These are phyloP conservation scores for Hsuehochloa calcarea DNA, from an alignment of 176 grass and related monocot species.

Conservation along the genomic window DNA sequence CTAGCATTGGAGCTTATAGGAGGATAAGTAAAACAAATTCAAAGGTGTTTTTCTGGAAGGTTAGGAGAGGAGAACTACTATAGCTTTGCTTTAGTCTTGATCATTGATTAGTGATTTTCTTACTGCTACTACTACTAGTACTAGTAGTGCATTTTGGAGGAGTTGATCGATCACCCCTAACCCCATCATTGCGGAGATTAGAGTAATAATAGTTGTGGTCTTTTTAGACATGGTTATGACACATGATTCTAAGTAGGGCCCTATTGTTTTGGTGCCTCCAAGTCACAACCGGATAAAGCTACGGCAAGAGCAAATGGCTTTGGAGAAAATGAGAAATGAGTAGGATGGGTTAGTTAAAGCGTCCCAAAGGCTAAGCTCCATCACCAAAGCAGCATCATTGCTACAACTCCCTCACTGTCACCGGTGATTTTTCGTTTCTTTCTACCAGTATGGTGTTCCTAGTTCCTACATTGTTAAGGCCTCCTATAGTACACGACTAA, in stretches of 20 bases:
- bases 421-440: constrained; percentile 36
- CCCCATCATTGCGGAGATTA: constrained; percentile 44
- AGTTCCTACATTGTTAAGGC: not conserved
- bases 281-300: constrained; percentile 39
- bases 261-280: constrained; percentile 42
- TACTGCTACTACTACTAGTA: not conserved
- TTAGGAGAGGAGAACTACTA: not conserved
- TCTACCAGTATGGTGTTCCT: constrained; percentile 6
- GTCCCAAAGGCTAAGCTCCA: constrained; percentile 33
- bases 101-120: constrained; percentile 36
- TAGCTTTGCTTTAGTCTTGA: constrained; percentile 29
- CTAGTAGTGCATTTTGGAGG: constrained; percentile 34
- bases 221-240: constrained; percentile 39
- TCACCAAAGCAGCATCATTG: constrained; percentile 41
- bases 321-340: constrained; percentile 21
- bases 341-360: constrained; percentile 46
- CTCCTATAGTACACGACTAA: constrained; percentile 5
- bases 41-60: constrained; percentile 26
- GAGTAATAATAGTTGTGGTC: not conserved
- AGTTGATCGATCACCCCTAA: constrained; percentile 34
- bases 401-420: constrained; percentile 25
- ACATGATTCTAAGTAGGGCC: constrained; percentile 35
- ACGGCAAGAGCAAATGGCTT: constrained; percentile 3
- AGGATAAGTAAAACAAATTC: not conserved
- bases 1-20: constrained; percentile 11